These are phyloP conservation scores for Pyrrhoderma noxium DNA, from an alignment of 1,284 basidiomycete species.

Conservation along the genomic window DNA sequence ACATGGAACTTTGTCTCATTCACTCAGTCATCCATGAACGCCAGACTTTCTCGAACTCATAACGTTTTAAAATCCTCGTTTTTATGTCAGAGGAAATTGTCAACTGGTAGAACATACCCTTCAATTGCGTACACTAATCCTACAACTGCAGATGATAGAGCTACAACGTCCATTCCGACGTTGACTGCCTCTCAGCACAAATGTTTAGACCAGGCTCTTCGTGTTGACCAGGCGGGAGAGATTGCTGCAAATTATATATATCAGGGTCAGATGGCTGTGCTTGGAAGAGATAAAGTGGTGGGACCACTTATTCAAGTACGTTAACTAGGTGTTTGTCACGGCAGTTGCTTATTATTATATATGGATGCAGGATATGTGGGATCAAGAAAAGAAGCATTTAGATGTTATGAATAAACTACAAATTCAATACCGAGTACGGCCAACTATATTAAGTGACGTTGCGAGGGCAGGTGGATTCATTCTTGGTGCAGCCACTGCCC, in stretches of 20 bases:
- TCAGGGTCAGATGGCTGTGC: conserved; percentile 69
- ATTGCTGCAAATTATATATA: conserved; percentile 93
- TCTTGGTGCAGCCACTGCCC: conserved; percentile 77
- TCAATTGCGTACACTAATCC: conserved; percentile 12
- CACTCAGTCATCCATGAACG: too few relatives aligned
- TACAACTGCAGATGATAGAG: neutral
- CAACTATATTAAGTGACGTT: conserved; percentile 76
- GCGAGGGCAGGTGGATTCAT: conserved; percentile 84
- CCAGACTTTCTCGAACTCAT: too few relatives aligned
- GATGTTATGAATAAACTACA: conserved; percentile 80
- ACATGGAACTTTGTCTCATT: too few relatives aligned
- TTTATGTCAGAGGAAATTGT: too few relatives aligned
- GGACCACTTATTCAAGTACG: conserved; percentile 72
- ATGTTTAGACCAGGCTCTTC: conserved; percentile 54
- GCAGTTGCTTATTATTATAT: conserved; percentile 3
- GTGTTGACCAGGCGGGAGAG: conserved; percentile 91
- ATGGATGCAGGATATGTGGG: conserved; percentile 81
- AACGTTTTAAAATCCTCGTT: too few relatives aligned
- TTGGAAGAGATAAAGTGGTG: conserved; percentile 55
- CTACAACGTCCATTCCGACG: conserved; percentile 1
- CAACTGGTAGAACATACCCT: neutral
- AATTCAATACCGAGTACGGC: conserved; percentile 76
- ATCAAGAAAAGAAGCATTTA: conserved; percentile 91
- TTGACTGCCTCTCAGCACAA: conserved; percentile 6
- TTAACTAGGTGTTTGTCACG: conserved; percentile 3